These are phyloP conservation scores for Talaromyces sp. DNA, from an alignment of 2,329 filamentous ascomycete genomes.

Conservation along the genomic window DNA sequence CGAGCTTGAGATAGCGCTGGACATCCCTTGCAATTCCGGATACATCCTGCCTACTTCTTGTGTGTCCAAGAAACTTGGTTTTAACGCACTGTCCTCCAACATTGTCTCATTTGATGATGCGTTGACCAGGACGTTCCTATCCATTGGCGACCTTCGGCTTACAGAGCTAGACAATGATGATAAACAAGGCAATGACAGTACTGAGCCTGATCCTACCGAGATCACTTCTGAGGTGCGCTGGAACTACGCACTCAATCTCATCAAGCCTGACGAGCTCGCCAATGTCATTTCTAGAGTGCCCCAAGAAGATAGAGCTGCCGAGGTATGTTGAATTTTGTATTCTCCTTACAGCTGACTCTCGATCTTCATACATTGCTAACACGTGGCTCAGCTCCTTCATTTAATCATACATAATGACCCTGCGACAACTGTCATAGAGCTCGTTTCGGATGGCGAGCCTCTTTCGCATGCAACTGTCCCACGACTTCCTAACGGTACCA, in stretches of 20 bases:
- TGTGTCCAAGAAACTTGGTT: background rate
- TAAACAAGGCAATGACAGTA: background rate
- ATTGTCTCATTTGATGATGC: background rate
- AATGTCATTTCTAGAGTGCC: background rate
- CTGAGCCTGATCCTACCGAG: background rate
- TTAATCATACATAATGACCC: background rate
- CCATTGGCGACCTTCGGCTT: background rate
- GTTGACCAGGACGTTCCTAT: background rate
- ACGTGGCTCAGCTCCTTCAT: background rate
- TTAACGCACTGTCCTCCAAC: background rate
- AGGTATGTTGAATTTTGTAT: no score
- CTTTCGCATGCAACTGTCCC: background rate
- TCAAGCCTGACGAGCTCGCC: background rate
- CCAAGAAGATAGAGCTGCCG: background rate
- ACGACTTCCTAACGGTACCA: background rate
- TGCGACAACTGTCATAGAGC: background rate
- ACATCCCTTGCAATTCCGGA: background rate
- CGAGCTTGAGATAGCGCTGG: background rate
- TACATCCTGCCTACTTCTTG: background rate
- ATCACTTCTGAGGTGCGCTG: background rate
- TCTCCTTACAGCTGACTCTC: no score
- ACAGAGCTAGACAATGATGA: background rate
- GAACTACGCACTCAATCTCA: constrained; percentile 1
- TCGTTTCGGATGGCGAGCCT: background rate
- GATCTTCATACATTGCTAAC: no score